Base-by-base conservation (phyloP, 345 rosid species). In the Dipteronia sinensis region DNA sequence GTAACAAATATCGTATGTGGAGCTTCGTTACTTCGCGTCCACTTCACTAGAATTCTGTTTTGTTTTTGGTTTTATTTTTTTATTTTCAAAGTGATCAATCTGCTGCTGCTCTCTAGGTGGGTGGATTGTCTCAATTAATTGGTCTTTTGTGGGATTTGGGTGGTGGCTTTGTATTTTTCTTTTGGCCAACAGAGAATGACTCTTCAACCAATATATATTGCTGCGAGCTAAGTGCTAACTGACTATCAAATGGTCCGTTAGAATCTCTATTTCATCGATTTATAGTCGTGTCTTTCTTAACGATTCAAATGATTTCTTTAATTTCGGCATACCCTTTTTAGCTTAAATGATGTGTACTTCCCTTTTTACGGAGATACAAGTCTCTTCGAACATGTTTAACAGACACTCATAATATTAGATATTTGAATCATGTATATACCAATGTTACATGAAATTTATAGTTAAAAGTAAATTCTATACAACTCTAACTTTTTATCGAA, bases 21-120 rank as follows among this genome's bases (percentile, higher is more conserved):
- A 77, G 79, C 76, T 87, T 83, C 90, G 68, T 91, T 91, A 74
- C 94, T 91, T 91, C 81, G 90, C 87, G 83, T 83, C 85, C 85
- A 91, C 94, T 91, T 89, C 93, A 82, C 90, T 84, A 47, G 78
- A 85, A 78, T 78, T 59, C 83, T 77, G 71, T 77, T 76, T 25
- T 46, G 2, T 6, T 17, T 23, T 25, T 34, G 8, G 0, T 59
- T 34, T 31, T n/a, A n/a, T 58, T 59, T 2, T 64, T 64, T 29
- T 64, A 27, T 6, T 20, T 46, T 19, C 56, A 47, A 19, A 47
- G 70, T 69, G 61, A 2, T 8, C 2, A 11, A 10, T 15, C 20
- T 56, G 12, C 27, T n/a, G 27, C 23, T 59, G 49, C 27, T 59
- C 8, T 55, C 25, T 4, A 4, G 72, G 76, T 63, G 66, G 72